Conservation (phyloP, 2,329 filamentous ascomycete species). For the Paradendryphiella salina region DNA sequence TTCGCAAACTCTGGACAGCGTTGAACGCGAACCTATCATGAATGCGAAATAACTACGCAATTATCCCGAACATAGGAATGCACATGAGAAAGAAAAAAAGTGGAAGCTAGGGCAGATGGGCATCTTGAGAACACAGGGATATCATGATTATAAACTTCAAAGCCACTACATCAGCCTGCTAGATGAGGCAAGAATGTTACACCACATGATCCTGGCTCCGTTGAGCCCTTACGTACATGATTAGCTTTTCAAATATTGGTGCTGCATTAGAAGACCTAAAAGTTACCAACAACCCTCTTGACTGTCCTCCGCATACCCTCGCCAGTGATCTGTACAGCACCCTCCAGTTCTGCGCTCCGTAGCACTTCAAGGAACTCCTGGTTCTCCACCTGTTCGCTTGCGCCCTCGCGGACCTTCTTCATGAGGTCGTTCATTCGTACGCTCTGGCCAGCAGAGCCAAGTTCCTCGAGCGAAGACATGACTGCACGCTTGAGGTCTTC, state of each 20-base stretch:
- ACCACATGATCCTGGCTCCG: not conserved
- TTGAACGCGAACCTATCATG: too few species aligned
- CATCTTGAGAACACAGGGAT: not conserved
- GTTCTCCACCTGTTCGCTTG: conserved; percentile 66
- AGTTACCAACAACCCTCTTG: conserved; percentile 62
- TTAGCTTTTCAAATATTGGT: not conserved
- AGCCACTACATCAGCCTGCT: not conserved
- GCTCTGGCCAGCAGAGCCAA: conserved; percentile 61
- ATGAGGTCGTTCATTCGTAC: conserved; percentile 80
- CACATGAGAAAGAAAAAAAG: too few species aligned
- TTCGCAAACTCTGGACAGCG: too few species aligned
- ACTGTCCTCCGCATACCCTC: conserved; percentile 84
- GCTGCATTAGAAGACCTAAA: conserved; percentile 16
- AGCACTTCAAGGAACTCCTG: conserved; percentile 83
- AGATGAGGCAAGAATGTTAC: not conserved
- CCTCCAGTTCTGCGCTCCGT: conserved; percentile 80
- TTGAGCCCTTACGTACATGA: too few species aligned
- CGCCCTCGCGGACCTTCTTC: conserved; percentile 66
- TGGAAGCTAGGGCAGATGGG: not conserved
- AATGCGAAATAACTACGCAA: not conserved
- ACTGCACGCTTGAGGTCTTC: conserved; percentile 83
- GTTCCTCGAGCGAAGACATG: conserved; percentile 75
- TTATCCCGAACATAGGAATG: too few species aligned
- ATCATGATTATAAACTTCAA: not conserved
- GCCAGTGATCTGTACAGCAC: conserved; percentile 75